Evolutionary conservation across 805 yeast species (phyloP), one percentile per base, ranked within the genome.

Genomic region (Saccharomycopsis fibuligera): DNA sequence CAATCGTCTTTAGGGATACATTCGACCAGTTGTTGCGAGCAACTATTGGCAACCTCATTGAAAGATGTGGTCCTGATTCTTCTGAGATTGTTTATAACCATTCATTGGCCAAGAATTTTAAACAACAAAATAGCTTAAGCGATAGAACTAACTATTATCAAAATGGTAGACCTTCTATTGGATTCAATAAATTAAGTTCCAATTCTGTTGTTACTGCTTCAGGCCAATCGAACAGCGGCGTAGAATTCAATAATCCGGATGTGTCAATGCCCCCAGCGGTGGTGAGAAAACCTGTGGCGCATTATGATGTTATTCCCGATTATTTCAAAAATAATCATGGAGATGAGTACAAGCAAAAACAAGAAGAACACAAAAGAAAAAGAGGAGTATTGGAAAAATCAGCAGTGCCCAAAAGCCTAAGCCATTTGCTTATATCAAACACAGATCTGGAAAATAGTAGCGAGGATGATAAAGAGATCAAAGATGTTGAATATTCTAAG

Each of bases 1-100:
- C 83, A 0, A 59, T 78, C 16, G 73, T 74, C 35, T 81, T 79
- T 57, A 68, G 86, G 59, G 85, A 81, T 56, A 78, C 83, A 1
- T 81, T 81, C 63, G 87, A 81, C 58, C 82, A 78, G 56, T 62
- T 81, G 50, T 76, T 79, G 79, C 68, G 72, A 55, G 83, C 84
- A 5, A 80, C 86, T 0, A 71, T 79, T 24, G 81, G 79, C 43
- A 79, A 81, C 56, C 63, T 80, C 56, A 75, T 77, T 48, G 76
- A 79, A 49, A 66, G 82, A 57, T 78, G 83, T 66, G 83, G 83
- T 0, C 81, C 82, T 1, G 79, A 78, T 59, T 74, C 83, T 3
- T 68, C 79, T 1, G 83, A 78, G 54, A 63, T 78, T 24, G 68
- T 77, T n/a, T 72, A 73, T 56, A 21, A 54, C 23, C 37, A 33